These are phyloP conservation scores for Gypsophila paniculata DNA, from an alignment of 179 eudicot genomes.

Conservation along the genomic window DNA sequence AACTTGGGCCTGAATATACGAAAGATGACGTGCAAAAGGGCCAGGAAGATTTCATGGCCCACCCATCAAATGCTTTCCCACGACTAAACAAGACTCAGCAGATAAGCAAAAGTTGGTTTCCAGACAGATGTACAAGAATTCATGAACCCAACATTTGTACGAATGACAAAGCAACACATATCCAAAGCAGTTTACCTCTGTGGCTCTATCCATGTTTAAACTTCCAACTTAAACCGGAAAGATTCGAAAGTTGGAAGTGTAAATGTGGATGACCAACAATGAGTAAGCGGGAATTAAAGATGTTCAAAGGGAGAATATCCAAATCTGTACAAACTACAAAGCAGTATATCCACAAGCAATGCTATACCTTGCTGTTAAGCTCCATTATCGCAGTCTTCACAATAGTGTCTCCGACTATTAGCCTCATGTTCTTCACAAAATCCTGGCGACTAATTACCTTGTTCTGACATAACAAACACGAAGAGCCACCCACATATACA, in stretches of 20 bases:
- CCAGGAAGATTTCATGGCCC: not conserved
- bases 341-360: not conserved
- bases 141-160: not conserved
- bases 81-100: not conserved
- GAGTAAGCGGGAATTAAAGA: no score
- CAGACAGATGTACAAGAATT: not conserved
- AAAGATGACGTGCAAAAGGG: not conserved
- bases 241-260: no score
- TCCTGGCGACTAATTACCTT: conserved; percentile 28
- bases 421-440: conserved; percentile 34
- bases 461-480: conserved; percentile 22
- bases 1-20: not conserved
- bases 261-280: no score
- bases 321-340: not conserved
- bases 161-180: no score
- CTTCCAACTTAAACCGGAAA: no score
- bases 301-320: no score
- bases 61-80: not conserved
- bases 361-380: conserved; percentile 30
- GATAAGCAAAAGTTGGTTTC: not conserved
- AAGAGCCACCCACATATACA: not conserved
- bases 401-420: conserved; percentile 33
- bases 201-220: no score
- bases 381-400: conserved; percentile 27
- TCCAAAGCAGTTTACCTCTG: no score